These are phyloP conservation scores for Cucurbita moschata DNA, from an alignment of 306 rosid species.

Conservation along the genomic window DNA sequence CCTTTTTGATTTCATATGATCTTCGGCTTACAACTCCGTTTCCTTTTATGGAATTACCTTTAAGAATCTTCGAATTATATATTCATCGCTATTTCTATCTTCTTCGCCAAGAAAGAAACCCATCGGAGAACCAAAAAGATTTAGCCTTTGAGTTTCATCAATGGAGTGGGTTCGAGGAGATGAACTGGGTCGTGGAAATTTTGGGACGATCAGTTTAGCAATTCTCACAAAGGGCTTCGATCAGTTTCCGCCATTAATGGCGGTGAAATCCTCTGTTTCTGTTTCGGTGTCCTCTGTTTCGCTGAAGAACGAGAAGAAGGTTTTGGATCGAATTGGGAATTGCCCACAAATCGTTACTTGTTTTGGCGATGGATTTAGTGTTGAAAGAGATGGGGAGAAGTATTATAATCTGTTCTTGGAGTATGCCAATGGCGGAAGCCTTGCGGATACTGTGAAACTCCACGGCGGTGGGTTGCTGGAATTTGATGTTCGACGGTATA, in stretches of 20 bases:
- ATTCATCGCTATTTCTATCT: neutral
- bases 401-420: slow-evolving; percentile 44
- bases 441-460: slow-evolving; percentile 29
- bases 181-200: slow-evolving; percentile 1
- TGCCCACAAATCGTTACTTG: slow-evolving; percentile 35
- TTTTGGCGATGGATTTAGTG: slow-evolving; percentile 27
- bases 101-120: neutral
- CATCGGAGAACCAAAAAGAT: neutral
- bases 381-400: slow-evolving; percentile 22
- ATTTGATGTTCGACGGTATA: slow-evolving; percentile 19
- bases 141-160: neutral
- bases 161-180: slow-evolving; percentile 9
- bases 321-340: slow-evolving; percentile 24
- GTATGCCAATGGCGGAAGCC: slow-evolving; percentile 44
- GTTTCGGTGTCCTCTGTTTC: slow-evolving; percentile 3
- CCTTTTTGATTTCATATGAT: neutral
- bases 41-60: neutral
- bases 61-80: neutral
- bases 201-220: slow-evolving; percentile 7
- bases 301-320: slow-evolving; percentile 40
- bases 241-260: slow-evolving; percentile 20
- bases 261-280: slow-evolving; percentile 34
- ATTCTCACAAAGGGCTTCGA: neutral
- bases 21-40: neutral
- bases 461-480: slow-evolving; percentile 36